Base-by-base conservation (phyloP, 1,284 basidiomycete genomes). In the Anthracocystis walkeri region DNA sequence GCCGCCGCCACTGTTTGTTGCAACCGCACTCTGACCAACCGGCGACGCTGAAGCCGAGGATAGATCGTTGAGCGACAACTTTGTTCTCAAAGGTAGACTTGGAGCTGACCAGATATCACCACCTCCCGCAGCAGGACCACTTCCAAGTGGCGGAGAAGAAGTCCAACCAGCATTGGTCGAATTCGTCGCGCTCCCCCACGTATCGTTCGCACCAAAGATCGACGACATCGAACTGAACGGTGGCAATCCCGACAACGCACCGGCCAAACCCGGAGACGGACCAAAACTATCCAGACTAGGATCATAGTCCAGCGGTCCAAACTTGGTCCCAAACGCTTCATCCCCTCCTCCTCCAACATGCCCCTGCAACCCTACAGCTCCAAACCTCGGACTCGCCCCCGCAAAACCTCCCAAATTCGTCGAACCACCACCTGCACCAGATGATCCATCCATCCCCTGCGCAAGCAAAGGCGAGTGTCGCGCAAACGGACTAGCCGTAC, bases 61-160 rank as follows among this genome's bases (percentile, higher is more conserved):
- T 5, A 75, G 41, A 20, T 75, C 67, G 27, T 44, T 60, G 10
- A 68, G 44, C 18, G 64, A 68, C 21, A 65, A 2, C 31, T 66
- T 72, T 3, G 35, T 61, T 5, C 74, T 33, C 27, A 73, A 35
- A 3, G 65, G 56, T 3, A 76, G 44, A 3, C 52, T 50, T 0
- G 74, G 65, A 6, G 74, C 60, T 1, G 70, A 73, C 75, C 75
- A 77, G 27, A 77, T 77, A 49, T 77, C 75, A 6, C 44, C 58
- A 1, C 45, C 51, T 25, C 35, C 35, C 27, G n/a, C 46, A 35
- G 41, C 31, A 14, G 23, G 23, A 2, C 62, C 49, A 18, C 38
- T 49, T 1, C 70, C 75, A 2, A 77, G 54, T 5, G 75, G 75
- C 4, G 75, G 75, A 3, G 65, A 69, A 3, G 75, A 67, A 0